A percentile compares a stretch with the other conserved stretches of the same genome.
Conservation (phyloP, 2,329 filamentous ascomycete genomes). For the Ceratocystis cacaofunesta region DNA sequence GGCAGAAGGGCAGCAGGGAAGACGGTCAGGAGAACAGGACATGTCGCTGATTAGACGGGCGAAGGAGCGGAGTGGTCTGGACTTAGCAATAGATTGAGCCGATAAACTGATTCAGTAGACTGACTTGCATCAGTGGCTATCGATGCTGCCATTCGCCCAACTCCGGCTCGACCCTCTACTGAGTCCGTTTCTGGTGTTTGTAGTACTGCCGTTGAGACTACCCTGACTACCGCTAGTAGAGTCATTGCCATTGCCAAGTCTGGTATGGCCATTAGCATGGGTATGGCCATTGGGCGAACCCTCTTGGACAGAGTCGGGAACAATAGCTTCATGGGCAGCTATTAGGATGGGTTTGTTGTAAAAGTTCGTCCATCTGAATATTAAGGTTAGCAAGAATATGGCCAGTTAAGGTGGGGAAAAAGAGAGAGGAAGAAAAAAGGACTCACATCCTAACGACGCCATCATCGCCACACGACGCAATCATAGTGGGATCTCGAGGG, state of each 20-base stretch:
- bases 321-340: not conserved
- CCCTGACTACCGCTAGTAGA: not conserved
- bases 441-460: slow-evolving; percentile 70
- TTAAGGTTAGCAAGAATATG: not conserved
- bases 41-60: not conserved
- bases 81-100: too few species aligned
- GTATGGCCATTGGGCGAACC: not conserved
- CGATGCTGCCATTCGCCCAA: not conserved
- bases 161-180: not conserved
- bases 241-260: not conserved
- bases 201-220: not conserved
- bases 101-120: too few species aligned
- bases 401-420: not conserved
- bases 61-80: not conserved
- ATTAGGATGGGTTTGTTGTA: not conserved
- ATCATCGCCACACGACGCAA: slow-evolving; percentile 87
- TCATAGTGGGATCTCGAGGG: slow-evolving; percentile 64
- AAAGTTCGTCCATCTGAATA: not conserved
- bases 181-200: not conserved
- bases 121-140: not conserved
- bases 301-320: not conserved
- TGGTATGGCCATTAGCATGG: not conserved
- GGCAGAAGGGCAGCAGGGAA: not conserved
- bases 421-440: not conserved
- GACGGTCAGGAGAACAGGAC: not conserved